A percentile compares a stretch with the other conserved stretches of the same genome.
phyloP scores from a whole-genome alignment of 352 stramenopile genomes.

The Peronospora farinosa region DNA sequence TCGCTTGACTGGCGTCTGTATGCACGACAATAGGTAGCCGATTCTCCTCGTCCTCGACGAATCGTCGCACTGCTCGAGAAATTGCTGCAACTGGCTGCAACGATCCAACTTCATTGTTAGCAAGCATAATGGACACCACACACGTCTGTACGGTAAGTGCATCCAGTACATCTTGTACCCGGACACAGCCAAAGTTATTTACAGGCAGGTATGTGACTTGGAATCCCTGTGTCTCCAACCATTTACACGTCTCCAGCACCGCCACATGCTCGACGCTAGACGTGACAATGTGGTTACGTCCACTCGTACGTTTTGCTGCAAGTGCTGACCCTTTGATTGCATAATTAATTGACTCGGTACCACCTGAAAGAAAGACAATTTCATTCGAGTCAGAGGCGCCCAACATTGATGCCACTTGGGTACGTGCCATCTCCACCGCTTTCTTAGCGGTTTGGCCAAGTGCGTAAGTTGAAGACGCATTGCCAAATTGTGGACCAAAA shows the following conservation, averaged over 20 bases:
- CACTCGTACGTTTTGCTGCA: slow-evolving; percentile 24
- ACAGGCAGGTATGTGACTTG: slow-evolving; percentile 69
- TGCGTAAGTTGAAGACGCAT: slow-evolving; percentile 91
- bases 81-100: slow-evolving; percentile 93
- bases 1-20: slow-evolving; percentile 94
- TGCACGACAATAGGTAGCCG: slow-evolving; percentile 85
- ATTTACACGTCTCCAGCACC: slow-evolving; percentile 77
- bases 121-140: slow-evolving; percentile 95
- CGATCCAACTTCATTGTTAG: slow-evolving; percentile 98
- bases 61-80: slow-evolving; percentile 35
- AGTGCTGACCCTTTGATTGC: slow-evolving; percentile 60
- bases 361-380: slow-evolving; percentile 69
- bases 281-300: slow-evolving; percentile 87
- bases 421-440: slow-evolving; percentile 78
- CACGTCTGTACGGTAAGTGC: slow-evolving; percentile 84
- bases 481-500: slow-evolving; percentile 89
- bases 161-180: slow-evolving; percentile 65
- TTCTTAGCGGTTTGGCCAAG: slow-evolving; percentile 57
- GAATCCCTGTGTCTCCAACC: slow-evolving; percentile 52
- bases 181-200: slow-evolving; percentile 44
- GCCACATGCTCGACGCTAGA: slow-evolving; percentile 92
- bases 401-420: slow-evolving; percentile 81
- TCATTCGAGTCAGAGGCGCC: slow-evolving; percentile 26
- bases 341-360: slow-evolving; percentile 87
- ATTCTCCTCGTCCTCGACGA: slow-evolving; percentile 26